Conservation (phyloP, 1,284 basidiomycete species). For the Mrakiaceae sp. region DNA sequence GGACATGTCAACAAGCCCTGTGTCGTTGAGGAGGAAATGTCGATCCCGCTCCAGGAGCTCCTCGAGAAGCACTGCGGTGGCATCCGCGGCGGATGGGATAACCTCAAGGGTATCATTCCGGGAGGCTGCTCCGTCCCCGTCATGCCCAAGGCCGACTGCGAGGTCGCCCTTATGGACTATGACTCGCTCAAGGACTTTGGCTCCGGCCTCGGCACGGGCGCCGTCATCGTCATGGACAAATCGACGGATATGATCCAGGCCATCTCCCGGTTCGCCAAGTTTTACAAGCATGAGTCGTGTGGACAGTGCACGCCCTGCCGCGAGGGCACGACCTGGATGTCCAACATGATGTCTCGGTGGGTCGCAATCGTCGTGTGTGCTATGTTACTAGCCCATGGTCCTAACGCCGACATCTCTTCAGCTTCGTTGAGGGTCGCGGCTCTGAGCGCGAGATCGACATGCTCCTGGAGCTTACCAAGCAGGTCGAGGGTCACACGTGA, state of each 20-base stretch:
- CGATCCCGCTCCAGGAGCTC: slow-evolving; percentile 77
- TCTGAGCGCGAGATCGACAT: slow-evolving; percentile 94
- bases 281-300: slow-evolving; percentile 98
- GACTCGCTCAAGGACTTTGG: slow-evolving; percentile 94
- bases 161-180: slow-evolving; percentile 92
- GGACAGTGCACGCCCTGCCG: slow-evolving; percentile 96
- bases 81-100: slow-evolving; percentile 89
- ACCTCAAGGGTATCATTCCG: slow-evolving; percentile 80
- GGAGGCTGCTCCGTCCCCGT: slow-evolving; percentile 96
- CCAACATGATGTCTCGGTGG: slow-evolving; percentile 90
- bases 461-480: slow-evolving; percentile 87
- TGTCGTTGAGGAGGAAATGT: slow-evolving; percentile 98
- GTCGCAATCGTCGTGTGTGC: slow-evolving; percentile 9
- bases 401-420: not conserved
- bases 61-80: slow-evolving; percentile 96
- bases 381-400: too few relatives aligned
- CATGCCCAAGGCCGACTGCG: slow-evolving; percentile 66
- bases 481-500: slow-evolving; percentile 79
- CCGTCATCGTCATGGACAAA: slow-evolving; percentile 98
- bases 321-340: slow-evolving; percentile 93
- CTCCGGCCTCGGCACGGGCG: slow-evolving; percentile 90
- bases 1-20: slow-evolving; percentile 98
- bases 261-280: slow-evolving; percentile 87
- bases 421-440: slow-evolving; percentile 74
- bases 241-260: slow-evolving; percentile 85